Evolutionary conservation across 2,329 filamentous ascomycete genomes (phyloP).

Genomic region (Botryotinia narcissicola): DNA sequence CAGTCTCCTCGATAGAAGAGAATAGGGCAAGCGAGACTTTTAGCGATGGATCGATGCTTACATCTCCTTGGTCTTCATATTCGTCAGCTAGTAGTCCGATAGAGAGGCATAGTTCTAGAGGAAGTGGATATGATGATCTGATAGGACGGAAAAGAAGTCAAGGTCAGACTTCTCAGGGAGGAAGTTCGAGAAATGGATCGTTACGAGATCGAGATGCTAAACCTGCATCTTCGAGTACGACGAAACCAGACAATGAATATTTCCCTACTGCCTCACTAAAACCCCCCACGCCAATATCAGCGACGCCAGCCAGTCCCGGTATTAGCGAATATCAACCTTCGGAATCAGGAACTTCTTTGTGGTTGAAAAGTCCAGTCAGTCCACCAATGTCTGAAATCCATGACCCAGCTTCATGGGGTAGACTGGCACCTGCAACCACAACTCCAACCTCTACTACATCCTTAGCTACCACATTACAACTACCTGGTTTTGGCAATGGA

Average conservation of each 20-base stretch:
- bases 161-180: slow-evolving; percentile 25
- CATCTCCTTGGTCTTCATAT: slow-evolving; percentile 19
- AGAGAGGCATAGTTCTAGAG: slow-evolving; percentile 29
- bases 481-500: slow-evolving; percentile 29
- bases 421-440: slow-evolving; percentile 3
- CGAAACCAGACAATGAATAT: slow-evolving; percentile 12
- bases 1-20: slow-evolving; percentile 32
- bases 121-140: slow-evolving; percentile 31
- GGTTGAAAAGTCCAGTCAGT: slow-evolving; percentile 20
- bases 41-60: slow-evolving; percentile 20
- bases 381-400: slow-evolving; percentile 10
- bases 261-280: slow-evolving; percentile 8
- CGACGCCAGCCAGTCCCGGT: slow-evolving; percentile 1
- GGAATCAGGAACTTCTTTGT: slow-evolving; percentile 4
- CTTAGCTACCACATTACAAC: slow-evolving; percentile 28
- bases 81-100: slow-evolving; percentile 26
- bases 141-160: slow-evolving; percentile 33
- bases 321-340: slow-evolving; percentile 20
- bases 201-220: slow-evolving; percentile 19
- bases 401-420: slow-evolving; percentile 15
- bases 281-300: slow-evolving; percentile 8
- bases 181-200: slow-evolving; percentile 16
- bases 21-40: slow-evolving; percentile 21
- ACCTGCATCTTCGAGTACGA: slow-evolving; percentile 8
- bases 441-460: neutral